Base-by-base conservation (phyloP, 805 yeast species). In the Phaffomyces antillensis region DNA sequence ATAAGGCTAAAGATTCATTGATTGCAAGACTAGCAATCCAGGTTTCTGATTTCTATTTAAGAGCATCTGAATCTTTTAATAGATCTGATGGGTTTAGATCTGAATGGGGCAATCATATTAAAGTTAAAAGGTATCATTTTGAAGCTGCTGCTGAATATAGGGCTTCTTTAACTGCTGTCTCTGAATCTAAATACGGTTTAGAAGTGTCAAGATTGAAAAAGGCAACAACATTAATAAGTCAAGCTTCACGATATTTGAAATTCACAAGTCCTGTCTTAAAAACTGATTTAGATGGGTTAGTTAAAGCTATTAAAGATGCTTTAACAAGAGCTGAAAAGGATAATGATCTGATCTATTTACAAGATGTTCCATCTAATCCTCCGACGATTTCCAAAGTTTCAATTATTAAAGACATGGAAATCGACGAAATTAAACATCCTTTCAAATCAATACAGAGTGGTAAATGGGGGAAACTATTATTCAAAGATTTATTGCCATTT, bases 321-420 rank as follows among this genome's bases (percentile, higher is more conserved):
- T 55, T 82, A 10, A 63, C 68, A 16, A 67, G 74, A 3, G 77
- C 90, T 0, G 88, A 84, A 51, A 73, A 80, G 51, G 96, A 89
- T 52, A 89, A 89, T 58, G 90, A 88, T 55, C 67, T 88, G 53
- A 80, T 90, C 7, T 86, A 87, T 60, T 63, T 86, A 35, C 81
- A 84, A 46, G 64, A 68, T 2, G 79, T 87, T 0, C 95, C 95
- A 8, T 46, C 56, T 0, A 65, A 69, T 2, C 52, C 79, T 2
- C 67, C 76, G 0, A 54, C 67, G 0, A 66, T 80, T 4, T 56
- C 63, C 2, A 73, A 74, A 2, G 81, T 79, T 0, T 60, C 74
- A 5, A 77, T 84, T 71, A 87, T 83, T 2, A 75, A 76, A 42
- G 65, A 77, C 0, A 50, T 64, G 36, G 65, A 64, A 3, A 63